Conservation (phyloP, 2,329 filamentous ascomycete genomes). For the Nannizziopsis arthrosporioides region DNA sequence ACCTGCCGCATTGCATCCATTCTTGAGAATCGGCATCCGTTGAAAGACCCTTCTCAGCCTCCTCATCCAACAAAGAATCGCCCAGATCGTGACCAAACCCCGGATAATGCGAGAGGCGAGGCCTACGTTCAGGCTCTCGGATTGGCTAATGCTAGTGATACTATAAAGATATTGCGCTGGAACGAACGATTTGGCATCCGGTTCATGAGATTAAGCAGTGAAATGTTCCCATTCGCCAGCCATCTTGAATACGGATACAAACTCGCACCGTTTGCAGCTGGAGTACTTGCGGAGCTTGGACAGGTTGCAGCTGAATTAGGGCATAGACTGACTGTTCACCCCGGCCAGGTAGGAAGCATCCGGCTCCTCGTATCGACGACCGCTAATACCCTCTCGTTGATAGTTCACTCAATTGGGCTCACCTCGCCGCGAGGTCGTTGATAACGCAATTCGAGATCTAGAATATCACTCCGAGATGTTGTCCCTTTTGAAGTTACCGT, state of each 20-base stretch:
- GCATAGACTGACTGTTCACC: conserved; percentile 80
- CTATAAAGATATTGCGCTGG: conserved; percentile 79
- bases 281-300: conserved; percentile 64
- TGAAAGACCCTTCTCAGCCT: conserved; percentile 61
- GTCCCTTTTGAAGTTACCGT: conserved; percentile 60
- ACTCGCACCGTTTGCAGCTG: conserved; percentile 69
- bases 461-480: conserved; percentile 83
- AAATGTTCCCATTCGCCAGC: conserved; percentile 95
- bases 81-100: conserved; percentile 60
- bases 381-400: conserved; percentile 1
- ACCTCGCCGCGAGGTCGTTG: conserved; percentile 63
- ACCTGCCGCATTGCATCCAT: conserved; percentile 89
- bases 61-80: conserved; percentile 77
- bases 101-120: conserved; percentile 55
- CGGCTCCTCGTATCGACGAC: not conserved
- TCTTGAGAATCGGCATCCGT: conserved; percentile 72
- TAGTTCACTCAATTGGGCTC: conserved; percentile 80
- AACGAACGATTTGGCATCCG: conserved; percentile 85
- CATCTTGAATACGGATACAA: conserved; percentile 79
- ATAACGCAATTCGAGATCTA: conserved; percentile 65
- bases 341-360: conserved; percentile 50
- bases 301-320: conserved; percentile 64
- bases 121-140: conserved; percentile 66
- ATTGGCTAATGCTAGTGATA: conserved; percentile 65
- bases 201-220: conserved; percentile 82